Evolutionary conservation across 805 yeast genomes (phyloP).

Genomic region (Brettanomyces sp.): DNA sequence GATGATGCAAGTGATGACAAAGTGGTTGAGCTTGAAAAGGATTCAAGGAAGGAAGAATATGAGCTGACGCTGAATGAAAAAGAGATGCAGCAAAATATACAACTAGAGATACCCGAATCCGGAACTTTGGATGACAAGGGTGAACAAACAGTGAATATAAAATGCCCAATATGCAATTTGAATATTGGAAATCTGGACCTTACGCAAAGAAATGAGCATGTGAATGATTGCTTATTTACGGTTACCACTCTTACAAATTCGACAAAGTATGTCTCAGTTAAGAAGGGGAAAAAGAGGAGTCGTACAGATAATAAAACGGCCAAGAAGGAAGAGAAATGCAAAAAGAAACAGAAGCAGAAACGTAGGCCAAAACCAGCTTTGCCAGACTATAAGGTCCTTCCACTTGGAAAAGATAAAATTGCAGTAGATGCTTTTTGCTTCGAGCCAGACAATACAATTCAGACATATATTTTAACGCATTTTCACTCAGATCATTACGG

Average conservation of each 20-base stretch:
- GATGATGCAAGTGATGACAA: neutral
- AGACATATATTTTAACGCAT: conserved; percentile 61
- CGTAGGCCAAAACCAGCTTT: conserved; percentile 27
- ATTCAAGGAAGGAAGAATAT: neutral
- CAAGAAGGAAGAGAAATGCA: neutral
- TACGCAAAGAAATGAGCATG: conserved; percentile 40
- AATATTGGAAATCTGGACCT: conserved; percentile 27
- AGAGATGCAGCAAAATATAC: no score
- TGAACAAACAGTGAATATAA: conserved; percentile 7
- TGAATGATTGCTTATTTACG: conserved; percentile 38
- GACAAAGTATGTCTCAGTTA: conserved; percentile 10
- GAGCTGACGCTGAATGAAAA: no score
- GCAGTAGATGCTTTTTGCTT: conserved; percentile 64
- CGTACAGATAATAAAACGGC: neutral
- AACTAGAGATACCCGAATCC: no score
- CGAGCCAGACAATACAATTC: conserved; percentile 34
- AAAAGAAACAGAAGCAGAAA: conserved; percentile 1
- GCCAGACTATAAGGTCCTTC: conserved; percentile 46
- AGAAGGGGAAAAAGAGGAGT: neutral
- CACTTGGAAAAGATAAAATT: conserved; percentile 29
- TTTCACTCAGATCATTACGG: conserved; percentile 94
- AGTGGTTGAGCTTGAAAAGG: neutral
- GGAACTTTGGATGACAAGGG: conserved; percentile 6
- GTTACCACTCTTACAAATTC: neutral
- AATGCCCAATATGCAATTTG: conserved; percentile 48